phyloP scores from a whole-genome alignment of 345 rosid species.

The Streptanthus diversifolius region DNA sequence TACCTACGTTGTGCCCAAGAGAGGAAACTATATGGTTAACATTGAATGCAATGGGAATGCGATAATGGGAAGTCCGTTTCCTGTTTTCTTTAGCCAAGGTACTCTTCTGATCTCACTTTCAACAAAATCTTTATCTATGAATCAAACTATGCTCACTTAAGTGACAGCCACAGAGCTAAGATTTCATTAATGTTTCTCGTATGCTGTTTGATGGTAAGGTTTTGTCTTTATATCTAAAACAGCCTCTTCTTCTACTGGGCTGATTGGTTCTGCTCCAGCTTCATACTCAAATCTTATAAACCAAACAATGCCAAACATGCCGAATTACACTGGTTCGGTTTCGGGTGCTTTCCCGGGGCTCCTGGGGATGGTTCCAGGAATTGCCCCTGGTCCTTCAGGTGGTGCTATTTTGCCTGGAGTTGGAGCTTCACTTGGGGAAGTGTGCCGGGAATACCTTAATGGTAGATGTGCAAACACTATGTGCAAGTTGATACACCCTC shows the following conservation, averaged over 20 bases:
- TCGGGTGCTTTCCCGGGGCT: slow-evolving; percentile 94
- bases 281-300: slow-evolving; percentile 73
- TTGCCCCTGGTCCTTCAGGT: slow-evolving; percentile 82
- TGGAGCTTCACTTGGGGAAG: slow-evolving; percentile 96
- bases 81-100: slow-evolving; percentile 99
- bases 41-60: slow-evolving; percentile 82
- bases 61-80: slow-evolving; percentile 97
- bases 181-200: neutral
- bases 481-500: slow-evolving; percentile 90
- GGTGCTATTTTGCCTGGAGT: slow-evolving; percentile 94
- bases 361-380: slow-evolving; percentile 94
- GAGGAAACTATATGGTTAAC: slow-evolving; percentile 93
- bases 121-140: neutral
- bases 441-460: slow-evolving; percentile 86
- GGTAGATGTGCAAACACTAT: slow-evolving; percentile 77
- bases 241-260: slow-evolving; percentile 72
- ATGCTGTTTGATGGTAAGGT: neutral
- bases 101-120: neutral
- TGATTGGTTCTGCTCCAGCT: slow-evolving; percentile 67
- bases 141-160: neutral
- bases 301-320: slow-evolving; percentile 99
- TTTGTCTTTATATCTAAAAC: neutral
- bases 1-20: slow-evolving; percentile 91
- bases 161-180: neutral
- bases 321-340: slow-evolving; percentile 92